A percentile compares a stretch with the other conserved stretches of the same genome.
Evolutionary conservation across 306 rosid species (phyloP).

Genomic region (Castanea crenata): DNA sequence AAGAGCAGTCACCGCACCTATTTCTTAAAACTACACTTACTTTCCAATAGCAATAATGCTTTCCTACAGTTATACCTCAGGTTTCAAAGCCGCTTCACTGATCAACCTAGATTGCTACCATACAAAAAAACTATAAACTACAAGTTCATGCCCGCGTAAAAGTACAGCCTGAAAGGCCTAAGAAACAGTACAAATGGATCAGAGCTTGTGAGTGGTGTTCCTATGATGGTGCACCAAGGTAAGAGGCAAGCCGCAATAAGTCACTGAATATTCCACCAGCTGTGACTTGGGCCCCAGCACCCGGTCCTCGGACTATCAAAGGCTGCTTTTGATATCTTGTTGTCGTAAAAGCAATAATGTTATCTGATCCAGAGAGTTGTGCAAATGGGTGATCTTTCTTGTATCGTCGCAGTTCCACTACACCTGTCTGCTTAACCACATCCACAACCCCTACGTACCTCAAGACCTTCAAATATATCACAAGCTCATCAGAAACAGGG

Average conservation of each 20-base stretch:
- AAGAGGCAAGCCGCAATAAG: constrained; percentile 90
- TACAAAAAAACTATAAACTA: neutral
- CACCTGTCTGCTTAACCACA: constrained; percentile 60
- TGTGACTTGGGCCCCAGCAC: constrained; percentile 98
- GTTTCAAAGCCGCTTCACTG: neutral
- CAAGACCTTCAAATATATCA: constrained; percentile 69
- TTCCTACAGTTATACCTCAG: neutral
- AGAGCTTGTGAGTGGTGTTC: neutral
- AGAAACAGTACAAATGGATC: neutral
- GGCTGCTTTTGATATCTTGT: constrained; percentile 79
- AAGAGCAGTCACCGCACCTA: neutral
- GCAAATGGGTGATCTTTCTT: constrained; percentile 95
- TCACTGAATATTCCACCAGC: constrained; percentile 97
- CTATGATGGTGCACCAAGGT: constrained; percentile 97
- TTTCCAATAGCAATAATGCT: neutral
- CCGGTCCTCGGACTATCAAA: constrained; percentile 91
- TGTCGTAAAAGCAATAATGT: constrained; percentile 90
- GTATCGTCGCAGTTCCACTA: constrained; percentile 74
- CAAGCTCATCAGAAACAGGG: constrained; percentile 7
- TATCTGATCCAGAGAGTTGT: constrained; percentile 89
- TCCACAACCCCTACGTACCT: constrained; percentile 96
- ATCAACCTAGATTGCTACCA: neutral
- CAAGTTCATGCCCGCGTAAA: neutral
- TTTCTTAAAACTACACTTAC: neutral
- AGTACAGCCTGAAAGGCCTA: neutral